Conservation (phyloP, 139 green algal genomes). For the Coccomyxa sp. region DNA sequence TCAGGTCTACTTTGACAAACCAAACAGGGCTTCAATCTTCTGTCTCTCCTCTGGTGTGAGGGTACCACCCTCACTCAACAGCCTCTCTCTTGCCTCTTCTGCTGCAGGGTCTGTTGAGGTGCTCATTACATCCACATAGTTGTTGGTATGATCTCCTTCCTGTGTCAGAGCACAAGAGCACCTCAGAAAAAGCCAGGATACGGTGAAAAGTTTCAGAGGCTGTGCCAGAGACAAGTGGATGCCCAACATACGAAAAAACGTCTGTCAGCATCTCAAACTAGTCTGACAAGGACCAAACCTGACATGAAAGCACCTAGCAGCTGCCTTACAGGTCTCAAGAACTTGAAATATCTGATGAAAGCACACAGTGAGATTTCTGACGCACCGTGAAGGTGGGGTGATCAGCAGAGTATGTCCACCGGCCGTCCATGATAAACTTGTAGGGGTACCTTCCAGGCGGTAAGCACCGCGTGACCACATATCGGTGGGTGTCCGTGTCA, state of each 20-base stretch:
- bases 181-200: neutral
- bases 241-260: neutral
- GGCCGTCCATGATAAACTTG: conserved; percentile 91
- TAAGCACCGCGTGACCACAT: conserved; percentile 30
- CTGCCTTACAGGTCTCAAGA: no score
- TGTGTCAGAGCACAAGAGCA: neutral
- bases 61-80: conserved; percentile 36
- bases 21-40: conserved; percentile 4
- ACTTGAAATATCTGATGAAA: neutral
- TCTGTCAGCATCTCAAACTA: neutral
- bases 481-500: conserved; percentile 22
- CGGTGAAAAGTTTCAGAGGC: no score
- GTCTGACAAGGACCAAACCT: no score
- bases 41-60: conserved; percentile 37
- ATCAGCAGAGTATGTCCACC: conserved; percentile 75
- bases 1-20: neutral
- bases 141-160: conserved; percentile 77
- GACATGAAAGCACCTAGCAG: no score
- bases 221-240: no score
- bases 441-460: conserved; percentile 70
- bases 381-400: conserved; percentile 46
- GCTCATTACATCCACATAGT: conserved; percentile 51
- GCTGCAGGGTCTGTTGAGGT: neutral
- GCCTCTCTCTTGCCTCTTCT: conserved; percentile 22
- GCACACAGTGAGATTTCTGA: neutral